These are phyloP conservation scores for Bruguiera hainesii DNA, from an alignment of 441 rosid genomes.

Conservation along the genomic window DNA sequence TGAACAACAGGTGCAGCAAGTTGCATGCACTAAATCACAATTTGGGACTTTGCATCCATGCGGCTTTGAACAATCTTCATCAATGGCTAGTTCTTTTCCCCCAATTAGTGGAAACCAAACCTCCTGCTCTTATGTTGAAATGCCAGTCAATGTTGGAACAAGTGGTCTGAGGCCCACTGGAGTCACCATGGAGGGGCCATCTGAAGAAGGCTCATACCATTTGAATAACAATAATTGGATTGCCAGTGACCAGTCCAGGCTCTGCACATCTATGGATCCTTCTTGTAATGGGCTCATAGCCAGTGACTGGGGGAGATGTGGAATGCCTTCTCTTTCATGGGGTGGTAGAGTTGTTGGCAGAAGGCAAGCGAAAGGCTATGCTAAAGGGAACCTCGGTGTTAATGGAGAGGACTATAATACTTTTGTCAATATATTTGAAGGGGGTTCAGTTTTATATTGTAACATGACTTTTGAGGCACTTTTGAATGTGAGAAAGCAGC, in stretches of 20 bases:
- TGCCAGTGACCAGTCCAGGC: conserved; percentile 58
- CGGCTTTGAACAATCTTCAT: conserved; percentile 36
- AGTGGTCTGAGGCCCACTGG: conserved; percentile 43
- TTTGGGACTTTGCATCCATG: conserved; percentile 34
- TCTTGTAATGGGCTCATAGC: conserved; percentile 50
- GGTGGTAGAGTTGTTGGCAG: conserved; percentile 96
- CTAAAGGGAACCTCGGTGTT: conserved; percentile 58
- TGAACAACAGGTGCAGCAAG: conserved; percentile 39
- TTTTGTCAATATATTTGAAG: conserved; percentile 85
- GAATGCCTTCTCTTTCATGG: conserved; percentile 77
- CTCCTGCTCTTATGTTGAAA: conserved; percentile 46
- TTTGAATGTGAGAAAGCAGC: conserved; percentile 85
- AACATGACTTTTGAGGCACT: conserved; percentile 95
- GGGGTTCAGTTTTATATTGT: conserved; percentile 86
- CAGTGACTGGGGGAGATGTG: conserved; percentile 85
- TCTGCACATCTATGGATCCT: conserved; percentile 52
- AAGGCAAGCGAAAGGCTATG: conserved; percentile 52
- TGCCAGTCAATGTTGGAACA: conserved; percentile 36
- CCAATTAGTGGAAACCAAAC: conserved; percentile 41
- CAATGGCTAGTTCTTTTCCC: conserved; percentile 35
- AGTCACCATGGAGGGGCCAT: conserved; percentile 79
- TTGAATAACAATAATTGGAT: conserved; percentile 65
- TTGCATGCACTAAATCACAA: conserved; percentile 36
- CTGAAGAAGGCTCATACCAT: conserved; percentile 63
- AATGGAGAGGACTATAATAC: conserved; percentile 76